Conservation (phyloP, 2,329 filamentous ascomycete genomes). For the Paecilomyces dactylethromorphus region DNA sequence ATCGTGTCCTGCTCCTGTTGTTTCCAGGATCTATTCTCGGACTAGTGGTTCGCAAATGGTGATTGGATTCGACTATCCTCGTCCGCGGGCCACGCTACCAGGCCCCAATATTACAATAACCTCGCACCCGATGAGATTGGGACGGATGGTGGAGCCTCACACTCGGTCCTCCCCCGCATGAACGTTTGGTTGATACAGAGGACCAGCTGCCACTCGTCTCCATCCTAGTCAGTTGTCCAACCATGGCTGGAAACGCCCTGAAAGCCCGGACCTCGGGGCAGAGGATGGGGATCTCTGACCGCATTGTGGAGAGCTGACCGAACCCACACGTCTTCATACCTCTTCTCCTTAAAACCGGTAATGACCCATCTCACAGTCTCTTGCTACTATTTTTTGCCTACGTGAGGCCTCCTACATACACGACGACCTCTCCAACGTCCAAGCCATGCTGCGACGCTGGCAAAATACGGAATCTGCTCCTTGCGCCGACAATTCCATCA, state of each 20-base stretch:
- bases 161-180: neutral
- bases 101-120: neutral
- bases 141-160: neutral
- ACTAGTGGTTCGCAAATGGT: neutral
- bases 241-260: neutral
- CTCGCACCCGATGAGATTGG: neutral
- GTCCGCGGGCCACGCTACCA: neutral
- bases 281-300: neutral
- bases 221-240: neutral
- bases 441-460: neutral
- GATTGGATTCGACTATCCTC: neutral
- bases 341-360: neutral
- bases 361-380: neutral
- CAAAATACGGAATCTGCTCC: neutral
- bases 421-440: neutral
- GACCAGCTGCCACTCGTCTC: neutral
- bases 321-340: neutral
- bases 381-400: neutral
- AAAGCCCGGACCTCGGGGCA: neutral
- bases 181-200: neutral
- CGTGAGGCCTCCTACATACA: neutral
- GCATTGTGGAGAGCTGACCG: neutral
- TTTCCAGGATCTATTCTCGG: neutral
- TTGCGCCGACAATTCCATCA: neutral
- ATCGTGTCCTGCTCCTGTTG: neutral